Evolutionary conservation across 345 rosid genomes (phyloP).

Genomic region (Boechera retrofracta): DNA sequence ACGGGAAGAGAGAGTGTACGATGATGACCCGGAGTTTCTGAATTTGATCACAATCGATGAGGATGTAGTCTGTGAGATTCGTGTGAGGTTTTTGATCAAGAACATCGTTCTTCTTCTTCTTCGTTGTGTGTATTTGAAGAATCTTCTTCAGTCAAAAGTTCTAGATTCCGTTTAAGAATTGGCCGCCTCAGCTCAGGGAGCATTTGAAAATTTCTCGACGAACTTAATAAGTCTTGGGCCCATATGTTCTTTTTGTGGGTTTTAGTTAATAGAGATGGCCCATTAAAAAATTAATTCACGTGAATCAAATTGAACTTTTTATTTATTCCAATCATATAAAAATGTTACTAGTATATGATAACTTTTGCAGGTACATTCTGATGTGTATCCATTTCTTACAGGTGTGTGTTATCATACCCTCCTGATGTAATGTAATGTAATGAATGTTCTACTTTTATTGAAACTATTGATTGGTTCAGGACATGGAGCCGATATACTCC

Average conservation of each 20-base stretch:
- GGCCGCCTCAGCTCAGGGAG: conserved; percentile 11
- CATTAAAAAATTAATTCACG: background rate
- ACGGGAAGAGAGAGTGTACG: conserved; percentile 41
- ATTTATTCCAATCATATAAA: background rate
- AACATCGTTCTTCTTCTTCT: conserved; percentile 44
- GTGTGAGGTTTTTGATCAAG: conserved; percentile 48
- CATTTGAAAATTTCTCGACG: conserved; percentile 17
- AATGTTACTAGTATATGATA: background rate
- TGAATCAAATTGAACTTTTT: background rate
- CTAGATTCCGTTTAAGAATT: conserved; percentile 2
- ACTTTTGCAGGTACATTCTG: too few species aligned
- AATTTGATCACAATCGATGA: conserved; percentile 23
- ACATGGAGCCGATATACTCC: too few species aligned
- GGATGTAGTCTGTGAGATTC: conserved; percentile 34
- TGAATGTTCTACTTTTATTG: too few species aligned
- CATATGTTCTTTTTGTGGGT: background rate
- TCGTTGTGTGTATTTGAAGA: background rate
- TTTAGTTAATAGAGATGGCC: background rate
- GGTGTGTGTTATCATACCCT: too few species aligned
- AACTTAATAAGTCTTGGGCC: conserved; percentile 20
- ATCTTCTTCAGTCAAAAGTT: conserved; percentile 14
- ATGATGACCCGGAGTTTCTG: conserved; percentile 13
- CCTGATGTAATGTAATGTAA: too few species aligned
- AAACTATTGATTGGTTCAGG: too few species aligned
- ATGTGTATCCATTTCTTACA: too few species aligned